Evolutionary conservation across 495 filamentous ascomycete species (phyloP).

Genomic region (Melanomma pulvis-pyrius): DNA sequence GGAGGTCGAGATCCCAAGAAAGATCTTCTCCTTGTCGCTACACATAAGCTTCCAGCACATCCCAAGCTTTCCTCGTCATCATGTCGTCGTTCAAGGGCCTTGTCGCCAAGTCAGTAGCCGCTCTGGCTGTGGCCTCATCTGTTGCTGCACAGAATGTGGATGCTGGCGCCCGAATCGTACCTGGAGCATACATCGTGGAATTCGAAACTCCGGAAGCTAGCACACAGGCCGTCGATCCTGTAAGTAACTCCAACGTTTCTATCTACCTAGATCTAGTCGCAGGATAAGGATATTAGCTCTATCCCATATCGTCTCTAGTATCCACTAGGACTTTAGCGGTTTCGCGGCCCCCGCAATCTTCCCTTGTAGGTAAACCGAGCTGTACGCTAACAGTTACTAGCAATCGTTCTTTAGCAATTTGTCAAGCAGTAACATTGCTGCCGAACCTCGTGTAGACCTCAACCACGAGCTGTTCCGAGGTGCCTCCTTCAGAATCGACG

Average conservation of each 20-base stretch:
- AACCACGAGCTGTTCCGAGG: conserved; percentile 7
- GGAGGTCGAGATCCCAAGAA: not conserved
- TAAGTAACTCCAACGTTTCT: not conserved
- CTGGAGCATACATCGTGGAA: conserved; percentile 10
- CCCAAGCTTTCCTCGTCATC: not conserved
- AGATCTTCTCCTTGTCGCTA: not conserved
- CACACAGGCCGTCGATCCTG: not conserved
- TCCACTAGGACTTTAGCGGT: no score
- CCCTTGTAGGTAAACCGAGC: no score
- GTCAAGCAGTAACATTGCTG: not conserved
- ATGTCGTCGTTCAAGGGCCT: not conserved
- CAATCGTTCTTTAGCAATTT: not conserved
- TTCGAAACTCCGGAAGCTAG: not conserved
- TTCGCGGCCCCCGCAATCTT: no score
- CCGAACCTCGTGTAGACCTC: not conserved
- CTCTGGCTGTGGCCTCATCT: not conserved
- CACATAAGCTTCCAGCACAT: not conserved
- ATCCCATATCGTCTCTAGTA: no score
- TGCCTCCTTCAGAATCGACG: conserved; percentile 1
- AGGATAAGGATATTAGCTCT: no score
- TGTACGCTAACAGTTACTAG: not conserved
- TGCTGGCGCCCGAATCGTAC: not conserved
- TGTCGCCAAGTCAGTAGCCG: not conserved
- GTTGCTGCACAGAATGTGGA: not conserved
- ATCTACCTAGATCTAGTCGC: no score